Conservation (phyloP, 78 protist genomes). For the Dictyostelium purpureum region DNA sequence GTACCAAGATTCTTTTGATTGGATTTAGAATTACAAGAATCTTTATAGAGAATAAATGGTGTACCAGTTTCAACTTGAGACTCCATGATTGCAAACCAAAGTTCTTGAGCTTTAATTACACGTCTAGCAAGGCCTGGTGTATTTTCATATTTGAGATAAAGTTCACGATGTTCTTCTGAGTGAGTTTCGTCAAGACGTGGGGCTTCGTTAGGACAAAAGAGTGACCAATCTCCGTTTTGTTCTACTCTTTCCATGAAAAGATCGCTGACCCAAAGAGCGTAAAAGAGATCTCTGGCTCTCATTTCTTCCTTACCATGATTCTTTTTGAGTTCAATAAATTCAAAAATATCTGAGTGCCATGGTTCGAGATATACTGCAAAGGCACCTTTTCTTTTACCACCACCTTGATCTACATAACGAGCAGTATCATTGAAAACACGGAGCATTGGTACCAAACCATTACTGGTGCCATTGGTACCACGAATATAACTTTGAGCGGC, state of each 20-base stretch:
- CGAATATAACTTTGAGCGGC: conserved; percentile 93
- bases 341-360: conserved; percentile 98
- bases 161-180: conserved; percentile 94
- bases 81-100: conserved; percentile 98
- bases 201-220: conserved; percentile 96
- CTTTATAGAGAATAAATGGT: conserved; percentile 99
- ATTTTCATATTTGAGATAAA: conserved; percentile 93
- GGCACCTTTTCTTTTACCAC: conserved; percentile 98
- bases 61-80: conserved; percentile 99
- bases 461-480: conserved; percentile 95
- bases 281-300: conserved; percentile 98
- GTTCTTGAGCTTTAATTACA: conserved; percentile 93
- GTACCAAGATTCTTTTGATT: conserved; percentile 98
- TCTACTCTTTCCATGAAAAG: conserved; percentile 98
- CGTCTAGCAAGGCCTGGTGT: conserved; percentile 84
- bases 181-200: conserved; percentile 93
- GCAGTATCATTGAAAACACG: conserved; percentile 98
- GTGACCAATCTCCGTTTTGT: conserved; percentile 93
- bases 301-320: conserved; percentile 94
- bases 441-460: conserved; percentile 99
- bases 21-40: conserved; percentile 96
- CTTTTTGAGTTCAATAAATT: conserved; percentile 91
- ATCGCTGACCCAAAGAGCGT: conserved; percentile 98
- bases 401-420: conserved; percentile 98
- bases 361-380: conserved; percentile 99